A percentile compares a stretch with the other conserved stretches of the same genome.
phyloP scores from a whole-genome alignment of 2,329 filamentous ascomycete genomes.

The Penicillium crustosum region DNA sequence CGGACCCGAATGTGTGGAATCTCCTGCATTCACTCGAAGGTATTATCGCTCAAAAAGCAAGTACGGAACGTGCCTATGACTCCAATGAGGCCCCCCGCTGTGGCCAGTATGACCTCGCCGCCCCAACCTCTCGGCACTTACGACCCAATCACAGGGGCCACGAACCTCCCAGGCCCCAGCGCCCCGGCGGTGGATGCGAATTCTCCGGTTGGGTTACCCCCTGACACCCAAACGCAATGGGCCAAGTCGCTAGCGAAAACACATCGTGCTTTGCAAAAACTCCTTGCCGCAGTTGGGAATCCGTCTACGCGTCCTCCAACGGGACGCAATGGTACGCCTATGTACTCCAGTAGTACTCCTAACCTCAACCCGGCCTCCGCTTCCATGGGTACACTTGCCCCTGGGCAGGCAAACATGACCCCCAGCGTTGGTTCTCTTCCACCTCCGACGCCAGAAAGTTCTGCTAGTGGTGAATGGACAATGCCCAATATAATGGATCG shows the following conservation, averaged over 20 bases:
- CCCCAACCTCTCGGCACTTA: slow-evolving; percentile 20
- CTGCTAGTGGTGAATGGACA: slow-evolving; percentile 49
- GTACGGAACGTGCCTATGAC: slow-evolving; percentile 34
- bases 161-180: slow-evolving; percentile 30
- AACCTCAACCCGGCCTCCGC: slow-evolving; percentile 15
- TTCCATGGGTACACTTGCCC: slow-evolving; percentile 17
- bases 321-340: slow-evolving; percentile 16
- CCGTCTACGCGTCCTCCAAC: slow-evolving; percentile 22
- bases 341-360: slow-evolving; percentile 19
- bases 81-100: slow-evolving; percentile 15
- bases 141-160: slow-evolving; percentile 32
- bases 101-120: slow-evolving; percentile 21
- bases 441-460: slow-evolving; percentile 50
- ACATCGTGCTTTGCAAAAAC: slow-evolving; percentile 47
- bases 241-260: slow-evolving; percentile 48
- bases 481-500: slow-evolving; percentile 48
- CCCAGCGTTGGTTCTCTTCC: slow-evolving; percentile 40
- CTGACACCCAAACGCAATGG: slow-evolving; percentile 46
- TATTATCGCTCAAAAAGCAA: slow-evolving; percentile 47
- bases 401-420: slow-evolving; percentile 31
- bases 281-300: slow-evolving; percentile 42
- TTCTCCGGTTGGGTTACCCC: slow-evolving; percentile 29
- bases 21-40: slow-evolving; percentile 45
- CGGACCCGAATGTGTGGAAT: slow-evolving; percentile 40
- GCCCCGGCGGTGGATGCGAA: slow-evolving; percentile 28